A percentile compares a stretch with the other conserved stretches of the same genome.
These are phyloP conservation scores for Pisolithus sp. DNA, from an alignment of 768 basidiomycete species.

Conservation along the genomic window DNA sequence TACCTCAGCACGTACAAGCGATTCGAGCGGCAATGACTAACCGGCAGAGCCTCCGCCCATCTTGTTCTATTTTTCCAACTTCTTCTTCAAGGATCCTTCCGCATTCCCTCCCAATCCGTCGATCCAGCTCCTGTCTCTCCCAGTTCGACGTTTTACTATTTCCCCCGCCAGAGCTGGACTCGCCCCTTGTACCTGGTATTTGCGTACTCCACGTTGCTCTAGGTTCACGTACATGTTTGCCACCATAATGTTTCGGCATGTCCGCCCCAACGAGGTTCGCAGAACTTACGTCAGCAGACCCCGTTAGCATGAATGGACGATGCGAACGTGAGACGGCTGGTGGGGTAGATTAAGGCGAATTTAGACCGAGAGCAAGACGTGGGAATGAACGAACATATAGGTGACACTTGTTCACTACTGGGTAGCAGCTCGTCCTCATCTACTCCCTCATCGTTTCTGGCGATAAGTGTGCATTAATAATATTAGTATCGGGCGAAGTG, in stretches of 20 bases:
- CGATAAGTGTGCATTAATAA: slow-evolving; percentile 8
- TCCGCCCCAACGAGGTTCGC: slow-evolving; percentile 17
- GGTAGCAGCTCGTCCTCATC: slow-evolving; percentile 59
- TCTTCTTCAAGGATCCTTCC: slow-evolving; percentile 15
- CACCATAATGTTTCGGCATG: slow-evolving; percentile 3
- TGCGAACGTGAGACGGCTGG: slow-evolving; percentile 20
- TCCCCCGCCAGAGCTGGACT: slow-evolving; percentile 3
- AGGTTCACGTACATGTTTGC: background rate
- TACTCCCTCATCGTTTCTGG: slow-evolving; percentile 17
- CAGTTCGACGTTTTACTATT: slow-evolving; percentile 43
- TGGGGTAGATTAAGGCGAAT: background rate
- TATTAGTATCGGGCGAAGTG: background rate
- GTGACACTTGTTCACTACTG: slow-evolving; percentile 75
- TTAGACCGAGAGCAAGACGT: background rate
- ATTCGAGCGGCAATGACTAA: slow-evolving; percentile 2
- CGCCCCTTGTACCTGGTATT: background rate
- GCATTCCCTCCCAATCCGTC: slow-evolving; percentile 12
- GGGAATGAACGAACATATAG: slow-evolving; percentile 49
- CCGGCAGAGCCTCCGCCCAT: slow-evolving; percentile 23
- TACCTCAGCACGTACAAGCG: slow-evolving; percentile 1
- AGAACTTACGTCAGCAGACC: slow-evolving; percentile 25
- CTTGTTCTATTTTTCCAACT: slow-evolving; percentile 4
- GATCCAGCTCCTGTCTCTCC: slow-evolving; percentile 31
- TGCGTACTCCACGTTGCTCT: background rate
- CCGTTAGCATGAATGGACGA: slow-evolving; percentile 19